Evolutionary conservation across 768 basidiomycete species (phyloP).

Genomic region (Clitopilus passeckerianus): DNA sequence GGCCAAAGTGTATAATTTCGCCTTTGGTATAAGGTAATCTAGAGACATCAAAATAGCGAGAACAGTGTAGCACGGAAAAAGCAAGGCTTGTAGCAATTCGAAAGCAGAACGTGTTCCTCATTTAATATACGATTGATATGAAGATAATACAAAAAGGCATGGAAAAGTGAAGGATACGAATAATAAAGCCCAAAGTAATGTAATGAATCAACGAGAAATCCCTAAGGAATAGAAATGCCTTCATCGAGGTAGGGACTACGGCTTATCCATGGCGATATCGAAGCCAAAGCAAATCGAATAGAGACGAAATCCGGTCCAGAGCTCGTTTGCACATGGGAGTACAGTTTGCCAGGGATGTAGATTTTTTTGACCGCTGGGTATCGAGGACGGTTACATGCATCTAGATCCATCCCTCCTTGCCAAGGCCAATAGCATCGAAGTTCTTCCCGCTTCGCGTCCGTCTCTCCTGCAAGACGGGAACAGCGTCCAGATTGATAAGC

Average conservation of each 20-base stretch:
- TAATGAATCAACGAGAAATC: background rate
- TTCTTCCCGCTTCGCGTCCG: conserved; percentile 81
- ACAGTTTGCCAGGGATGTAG: conserved; percentile 24
- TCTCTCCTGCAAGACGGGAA: conserved; percentile 65
- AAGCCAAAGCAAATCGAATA: background rate
- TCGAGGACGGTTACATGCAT: conserved; percentile 32
- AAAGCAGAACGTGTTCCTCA: background rate
- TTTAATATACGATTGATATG: conserved; percentile 1
- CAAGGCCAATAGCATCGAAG: conserved; percentile 78
- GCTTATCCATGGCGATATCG: background rate
- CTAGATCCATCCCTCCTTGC: conserved; percentile 75
- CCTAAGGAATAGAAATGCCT: background rate
- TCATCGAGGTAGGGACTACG: background rate
- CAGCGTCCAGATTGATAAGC: conserved; percentile 75
- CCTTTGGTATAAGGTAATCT: background rate
- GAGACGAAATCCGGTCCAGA: conserved; percentile 7
- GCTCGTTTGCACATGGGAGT: background rate
- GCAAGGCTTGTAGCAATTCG: background rate
- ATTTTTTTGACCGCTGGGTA: conserved; percentile 47
- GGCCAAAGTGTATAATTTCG: background rate
- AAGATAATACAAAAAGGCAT: background rate
- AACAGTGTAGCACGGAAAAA: background rate
- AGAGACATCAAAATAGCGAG: background rate
- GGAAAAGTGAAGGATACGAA: background rate
- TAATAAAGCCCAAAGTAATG: background rate